Percentiles rank a stretch among this genome's conserved stretches.
Conservation (phyloP, 306 rosid species). For the Mimosa bimucronata region DNA sequence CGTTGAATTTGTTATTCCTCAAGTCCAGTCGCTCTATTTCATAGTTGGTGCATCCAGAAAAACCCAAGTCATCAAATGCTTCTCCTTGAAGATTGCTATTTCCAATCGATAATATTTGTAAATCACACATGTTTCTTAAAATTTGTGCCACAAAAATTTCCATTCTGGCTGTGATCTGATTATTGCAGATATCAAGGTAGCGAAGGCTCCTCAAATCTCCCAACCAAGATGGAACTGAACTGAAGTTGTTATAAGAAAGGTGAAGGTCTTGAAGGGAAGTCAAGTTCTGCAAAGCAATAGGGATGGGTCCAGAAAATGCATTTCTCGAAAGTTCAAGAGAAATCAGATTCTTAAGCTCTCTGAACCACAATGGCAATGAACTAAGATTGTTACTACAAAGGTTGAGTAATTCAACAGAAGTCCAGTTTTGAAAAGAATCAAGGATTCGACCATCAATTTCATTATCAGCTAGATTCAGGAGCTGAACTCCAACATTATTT, state of each 20-base stretch:
- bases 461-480: too few species aligned
- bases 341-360: not conserved
- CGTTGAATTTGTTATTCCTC: not conserved
- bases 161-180: not conserved
- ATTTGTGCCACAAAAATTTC: constrained; percentile 3
- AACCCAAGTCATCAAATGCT: too few species aligned
- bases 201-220: not conserved
- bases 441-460: too few species aligned
- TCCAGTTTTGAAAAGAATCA: too few species aligned
- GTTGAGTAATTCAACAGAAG: too few species aligned
- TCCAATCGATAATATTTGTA: not conserved
- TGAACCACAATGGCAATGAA: too few species aligned
- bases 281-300: not conserved
- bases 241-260: not conserved
- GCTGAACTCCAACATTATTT: too few species aligned
- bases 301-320: not conserved
- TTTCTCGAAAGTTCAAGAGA: not conserved
- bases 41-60: too few species aligned
- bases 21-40: not conserved
- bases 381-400: too few species aligned
- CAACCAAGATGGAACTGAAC: constrained; percentile 27
- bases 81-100: too few species aligned
- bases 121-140: constrained; percentile 3
- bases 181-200: not conserved
- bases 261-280: constrained; percentile 7